Evolutionary conservation across 495 filamentous ascomycete genomes (phyloP), one percentile per base, ranked within the genome.

Genomic region (Cudoniella acicularis): DNA sequence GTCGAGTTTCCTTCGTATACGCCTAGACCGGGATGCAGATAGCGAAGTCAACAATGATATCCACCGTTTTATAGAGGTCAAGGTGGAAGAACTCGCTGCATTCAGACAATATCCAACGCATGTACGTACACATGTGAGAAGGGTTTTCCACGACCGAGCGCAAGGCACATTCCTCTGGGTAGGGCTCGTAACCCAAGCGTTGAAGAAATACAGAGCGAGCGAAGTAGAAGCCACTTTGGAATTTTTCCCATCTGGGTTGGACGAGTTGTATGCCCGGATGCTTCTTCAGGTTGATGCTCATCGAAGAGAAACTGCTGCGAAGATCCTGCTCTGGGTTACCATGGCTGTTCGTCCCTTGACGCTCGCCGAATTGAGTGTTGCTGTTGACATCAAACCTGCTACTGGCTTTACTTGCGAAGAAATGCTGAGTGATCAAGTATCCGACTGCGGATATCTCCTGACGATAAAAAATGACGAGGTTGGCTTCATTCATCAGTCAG

Each of bases 101-200:
- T 51, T 65, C 54, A 64, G 70, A 54, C 13, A 47, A 11, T 65
- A 66, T 47, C 54, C 42, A 17, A 25, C 52, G 36, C 45, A 26
- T 36, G 55, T 69, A 63, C 41, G 58, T 24, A 48, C 49, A 21
- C 64, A 67, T 10, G 64, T 77, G 50, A 59, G 64, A 49, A 30
- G 67, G 21, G 41, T 54, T 25, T 65, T 79, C 56, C 42, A 70
- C 21, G 65, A 60, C 30, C 59, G 72, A 42, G 67, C 77, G 6
- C 59, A 76, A 30, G 72, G 76, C 16, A 78, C 73, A 51, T 80
- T 80, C 59, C 59, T 79, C 23, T 79, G 75, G 72, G 70, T 79
- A 47, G 73, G 72, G 9, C 72, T 77, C 26, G 72, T 77, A 43
- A 67, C 71, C 10, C 61, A 74, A 42, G 72, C 73, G 59, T 69